These are phyloP conservation scores for Mallotus repandus DNA, from an alignment of 441 rosid species.

Conservation along the genomic window DNA sequence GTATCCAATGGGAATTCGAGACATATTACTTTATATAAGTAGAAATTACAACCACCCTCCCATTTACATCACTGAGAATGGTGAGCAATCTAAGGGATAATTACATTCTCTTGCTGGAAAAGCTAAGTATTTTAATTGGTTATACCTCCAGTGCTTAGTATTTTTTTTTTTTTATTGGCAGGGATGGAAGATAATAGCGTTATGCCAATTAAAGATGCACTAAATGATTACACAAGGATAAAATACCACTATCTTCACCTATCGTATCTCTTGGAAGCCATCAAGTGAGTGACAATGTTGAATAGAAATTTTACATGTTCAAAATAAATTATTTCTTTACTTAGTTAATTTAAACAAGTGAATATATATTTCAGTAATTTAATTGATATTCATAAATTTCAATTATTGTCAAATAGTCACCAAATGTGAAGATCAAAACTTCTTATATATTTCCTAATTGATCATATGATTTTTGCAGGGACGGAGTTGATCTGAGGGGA, in stretches of 20 bases:
- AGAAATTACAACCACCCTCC: constrained; percentile 37
- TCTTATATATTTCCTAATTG: too few species aligned
- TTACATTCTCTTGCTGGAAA: too few species aligned
- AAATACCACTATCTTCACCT: constrained; percentile 36
- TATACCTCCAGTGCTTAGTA: too few species aligned
- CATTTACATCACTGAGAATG: constrained; percentile 53
- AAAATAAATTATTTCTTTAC: neutral
- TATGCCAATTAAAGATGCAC: constrained; percentile 30
- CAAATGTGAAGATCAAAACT: too few species aligned
- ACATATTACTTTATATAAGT: constrained; percentile 35
- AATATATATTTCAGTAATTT: too few species aligned
- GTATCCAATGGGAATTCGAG: constrained; percentile 41
- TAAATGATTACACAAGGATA: constrained; percentile 34
- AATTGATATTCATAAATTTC: too few species aligned
- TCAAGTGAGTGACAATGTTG: constrained; percentile 28
- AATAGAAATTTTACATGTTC: neutral
- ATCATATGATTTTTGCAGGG: constrained; percentile 13
- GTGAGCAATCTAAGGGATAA: constrained; percentile 22
- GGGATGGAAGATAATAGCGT: constrained; percentile 39
- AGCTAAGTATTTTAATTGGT: too few species aligned
- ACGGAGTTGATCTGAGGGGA: constrained; percentile 35
- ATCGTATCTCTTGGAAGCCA: constrained; percentile 34
- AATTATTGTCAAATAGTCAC: too few species aligned
- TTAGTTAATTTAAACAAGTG: neutral
- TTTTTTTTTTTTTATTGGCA: neutral